These are phyloP conservation scores for Didymella segeticola DNA, from an alignment of 2,329 filamentous ascomycete species.

Conservation along the genomic window DNA sequence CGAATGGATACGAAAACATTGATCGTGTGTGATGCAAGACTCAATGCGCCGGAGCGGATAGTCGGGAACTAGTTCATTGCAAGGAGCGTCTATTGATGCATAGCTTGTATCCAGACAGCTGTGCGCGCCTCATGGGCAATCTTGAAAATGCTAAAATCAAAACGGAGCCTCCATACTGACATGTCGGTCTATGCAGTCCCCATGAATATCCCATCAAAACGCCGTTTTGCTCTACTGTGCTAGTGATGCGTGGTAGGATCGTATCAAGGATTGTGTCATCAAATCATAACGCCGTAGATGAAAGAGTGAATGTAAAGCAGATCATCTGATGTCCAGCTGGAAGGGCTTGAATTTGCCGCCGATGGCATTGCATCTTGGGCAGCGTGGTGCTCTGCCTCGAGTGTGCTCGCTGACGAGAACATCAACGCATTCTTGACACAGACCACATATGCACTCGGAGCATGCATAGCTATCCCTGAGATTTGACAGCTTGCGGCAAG, in stretches of 20 bases:
- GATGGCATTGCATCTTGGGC: slow-evolving; percentile 79
- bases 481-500: slow-evolving; percentile 77
- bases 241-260: slow-evolving; percentile 20
- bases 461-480: slow-evolving; percentile 89
- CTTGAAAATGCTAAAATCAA: slow-evolving; percentile 3
- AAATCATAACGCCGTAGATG: slow-evolving; percentile 23
- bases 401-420: slow-evolving; percentile 76
- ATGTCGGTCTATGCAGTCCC: slow-evolving; percentile 27
- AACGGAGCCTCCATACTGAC: slow-evolving; percentile 10
- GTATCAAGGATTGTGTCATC: slow-evolving; percentile 11
- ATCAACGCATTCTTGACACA: slow-evolving; percentile 88
- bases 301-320: slow-evolving; percentile 8
- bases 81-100: slow-evolving; percentile 16
- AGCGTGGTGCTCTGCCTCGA: slow-evolving; percentile 71
- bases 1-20: neutral
- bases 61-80: slow-evolving; percentile 11
- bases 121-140: slow-evolving; percentile 9
- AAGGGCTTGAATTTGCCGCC: slow-evolving; percentile 85
- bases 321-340: slow-evolving; percentile 79
- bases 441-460: slow-evolving; percentile 93
- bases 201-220: slow-evolving; percentile 12
- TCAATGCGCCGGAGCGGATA: slow-evolving; percentile 4
- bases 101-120: slow-evolving; percentile 13
- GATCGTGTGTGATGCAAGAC: neutral
- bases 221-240: slow-evolving; percentile 29